Base-by-base conservation (phyloP, 768 basidiomycete species). In the Pisolithus marmoratus region DNA sequence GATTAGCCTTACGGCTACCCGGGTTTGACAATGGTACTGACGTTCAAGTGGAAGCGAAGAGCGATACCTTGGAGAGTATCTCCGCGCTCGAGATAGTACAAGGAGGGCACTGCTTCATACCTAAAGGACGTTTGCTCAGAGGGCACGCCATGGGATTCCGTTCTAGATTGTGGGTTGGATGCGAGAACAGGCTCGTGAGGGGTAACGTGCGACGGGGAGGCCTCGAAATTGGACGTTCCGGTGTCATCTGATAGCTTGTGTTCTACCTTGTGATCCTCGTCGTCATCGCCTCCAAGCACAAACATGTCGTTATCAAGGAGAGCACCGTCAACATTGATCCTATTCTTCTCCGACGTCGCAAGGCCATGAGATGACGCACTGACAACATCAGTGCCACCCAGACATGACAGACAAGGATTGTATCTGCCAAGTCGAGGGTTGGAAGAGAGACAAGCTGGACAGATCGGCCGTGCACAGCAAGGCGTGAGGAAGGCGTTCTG, bases 381-480 rank as follows among this genome's bases (percentile, higher is more conserved):
- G 14, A 62, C 54, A 15, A 76, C 74, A 15, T 64, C 74, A 2
- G 82, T 76, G 2, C 84, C 84, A 12, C 74, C 79, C 2, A 87
- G 72, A 61, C 87, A 90, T 7, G 75, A 73, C 17, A 90, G 66
- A 63, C 88, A 90, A 7, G 88, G 88, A 60, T 88, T 70, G 60
- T 89, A 90, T 51, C 81, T 71, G 31, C 74, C 68, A 20, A 89
- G 72, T 17, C 88, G 77, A 1, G 85, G 82, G 61, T 88, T 89
- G 3, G 70, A 62, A 2, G 63, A 50, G 20, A 84, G 66, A 60
- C 88, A 90, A 2, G 62, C 50, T 6, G 74, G 70, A 57, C 88
- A 90, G 48, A 90, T 90, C 4, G 79, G 80, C 0, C 79, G 76
- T 8, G 60, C 54, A 68, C 88, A 90, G 66, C 88, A 90, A 11